These are phyloP conservation scores for Quercus phellos DNA, from an alignment of 331 rosid species.

Conservation along the genomic window DNA sequence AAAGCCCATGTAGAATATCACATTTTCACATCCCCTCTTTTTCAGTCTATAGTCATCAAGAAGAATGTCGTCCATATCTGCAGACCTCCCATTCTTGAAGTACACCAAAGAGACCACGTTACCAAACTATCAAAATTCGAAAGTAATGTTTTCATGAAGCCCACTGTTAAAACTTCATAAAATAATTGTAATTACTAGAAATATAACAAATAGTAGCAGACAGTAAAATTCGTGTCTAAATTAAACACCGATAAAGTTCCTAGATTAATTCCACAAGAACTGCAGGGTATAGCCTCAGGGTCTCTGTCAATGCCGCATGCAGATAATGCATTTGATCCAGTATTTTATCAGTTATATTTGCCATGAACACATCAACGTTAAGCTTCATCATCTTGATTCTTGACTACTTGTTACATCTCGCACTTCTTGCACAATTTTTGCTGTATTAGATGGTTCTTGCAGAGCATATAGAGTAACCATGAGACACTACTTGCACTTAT, in stretches of 20 bases:
- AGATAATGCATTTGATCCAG: slow-evolving; percentile 74
- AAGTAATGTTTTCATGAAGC: too few relatives aligned
- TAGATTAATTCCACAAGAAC: slow-evolving; percentile 35
- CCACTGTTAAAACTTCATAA: neutral
- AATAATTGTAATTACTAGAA: too few relatives aligned
- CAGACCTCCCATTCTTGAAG: slow-evolving; percentile 48
- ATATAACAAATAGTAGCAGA: neutral
- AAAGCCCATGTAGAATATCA: slow-evolving; percentile 44
- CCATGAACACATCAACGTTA: slow-evolving; percentile 34
- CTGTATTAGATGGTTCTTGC: slow-evolving; percentile 25
- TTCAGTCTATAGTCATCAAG: slow-evolving; percentile 58
- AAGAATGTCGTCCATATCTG: slow-evolving; percentile 47
- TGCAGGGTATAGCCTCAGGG: slow-evolving; percentile 75
- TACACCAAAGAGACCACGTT: slow-evolving; percentile 3
- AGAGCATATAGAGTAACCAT: slow-evolving; percentile 74
- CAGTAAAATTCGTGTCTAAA: neutral
- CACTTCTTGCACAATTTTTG: slow-evolving; percentile 57
- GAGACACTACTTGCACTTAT: slow-evolving; percentile 66
- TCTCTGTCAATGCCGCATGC: slow-evolving; percentile 67
- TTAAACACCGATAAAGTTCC: neutral
- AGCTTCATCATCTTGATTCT: slow-evolving; percentile 11
- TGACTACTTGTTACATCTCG: slow-evolving; percentile 32
- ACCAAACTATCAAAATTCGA: too few relatives aligned
- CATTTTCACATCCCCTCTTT: slow-evolving; percentile 64
- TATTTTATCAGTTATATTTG: slow-evolving; percentile 40